Evolutionary conservation across 2,329 filamentous ascomycete genomes (phyloP).

Genomic region (Penicillium olsonii): DNA sequence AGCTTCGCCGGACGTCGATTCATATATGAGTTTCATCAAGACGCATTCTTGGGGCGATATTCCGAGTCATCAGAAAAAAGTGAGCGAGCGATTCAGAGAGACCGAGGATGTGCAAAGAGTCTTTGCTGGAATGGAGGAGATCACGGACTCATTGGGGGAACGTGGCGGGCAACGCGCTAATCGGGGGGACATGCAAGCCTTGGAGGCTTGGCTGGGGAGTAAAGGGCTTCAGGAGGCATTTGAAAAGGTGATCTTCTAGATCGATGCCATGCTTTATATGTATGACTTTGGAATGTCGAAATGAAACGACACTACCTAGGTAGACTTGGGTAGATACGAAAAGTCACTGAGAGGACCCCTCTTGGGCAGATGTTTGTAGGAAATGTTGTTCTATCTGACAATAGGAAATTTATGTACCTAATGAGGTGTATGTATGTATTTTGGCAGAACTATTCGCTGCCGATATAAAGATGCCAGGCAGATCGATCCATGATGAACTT

Average conservation of each 20-base stretch:
- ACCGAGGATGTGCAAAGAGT: slow-evolving; percentile 44
- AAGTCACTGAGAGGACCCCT: too few relatives aligned
- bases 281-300: background rate
- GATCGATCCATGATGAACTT: slow-evolving; percentile 9
- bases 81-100: slow-evolving; percentile 53
- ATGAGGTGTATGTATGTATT: slow-evolving; percentile 6
- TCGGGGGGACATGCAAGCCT: slow-evolving; percentile 37
- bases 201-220: slow-evolving; percentile 31
- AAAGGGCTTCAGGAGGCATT: slow-evolving; percentile 33
- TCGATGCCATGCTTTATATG: background rate
- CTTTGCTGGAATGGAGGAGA: slow-evolving; percentile 35
- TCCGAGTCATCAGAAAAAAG: slow-evolving; percentile 63
- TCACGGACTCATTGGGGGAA: slow-evolving; percentile 35
- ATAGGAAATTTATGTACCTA: slow-evolving; percentile 2
- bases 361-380: too few relatives aligned
- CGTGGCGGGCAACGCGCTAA: slow-evolving; percentile 36
- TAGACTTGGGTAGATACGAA: too few relatives aligned
- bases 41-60: slow-evolving; percentile 66
- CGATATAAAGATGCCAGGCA: slow-evolving; percentile 10
- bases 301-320: too few relatives aligned
- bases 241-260: slow-evolving; percentile 36
- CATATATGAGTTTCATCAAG: slow-evolving; percentile 65
- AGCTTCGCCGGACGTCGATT: slow-evolving; percentile 52
- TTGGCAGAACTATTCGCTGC: slow-evolving; percentile 2
- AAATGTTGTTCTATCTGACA: slow-evolving; percentile 1